Percentiles rank a stretch among this genome's conserved stretches.
phyloP scores from a whole-genome alignment of 306 rosid genomes.

The Prunus padus region DNA sequence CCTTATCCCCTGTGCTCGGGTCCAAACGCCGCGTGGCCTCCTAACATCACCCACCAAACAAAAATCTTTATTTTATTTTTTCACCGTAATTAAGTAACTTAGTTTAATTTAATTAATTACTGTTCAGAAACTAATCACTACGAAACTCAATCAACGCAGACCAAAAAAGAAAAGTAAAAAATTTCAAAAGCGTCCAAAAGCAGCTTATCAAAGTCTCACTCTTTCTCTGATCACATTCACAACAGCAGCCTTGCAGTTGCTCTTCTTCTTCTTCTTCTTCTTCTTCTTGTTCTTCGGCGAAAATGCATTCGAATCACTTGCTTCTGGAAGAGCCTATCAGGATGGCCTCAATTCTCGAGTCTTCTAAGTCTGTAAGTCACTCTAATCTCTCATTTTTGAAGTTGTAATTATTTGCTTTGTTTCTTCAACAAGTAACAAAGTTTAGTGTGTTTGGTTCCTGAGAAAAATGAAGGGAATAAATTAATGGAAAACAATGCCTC shows the following conservation, averaged over 20 bases:
- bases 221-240: background rate
- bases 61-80: background rate
- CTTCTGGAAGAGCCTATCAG: conserved; percentile 82
- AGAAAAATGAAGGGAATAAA: background rate
- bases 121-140: background rate
- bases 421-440: background rate
- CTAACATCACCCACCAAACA: background rate
- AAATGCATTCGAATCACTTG: conserved; percentile 62
- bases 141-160: background rate
- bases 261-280: background rate
- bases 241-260: background rate
- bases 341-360: conserved; percentile 79
- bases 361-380: conserved; percentile 67
- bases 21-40: conserved; percentile 6
- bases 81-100: background rate
- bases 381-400: background rate
- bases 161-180: background rate
- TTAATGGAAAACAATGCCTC: background rate
- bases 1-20: background rate
- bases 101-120: background rate
- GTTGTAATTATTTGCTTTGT: background rate
- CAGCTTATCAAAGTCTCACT: background rate
- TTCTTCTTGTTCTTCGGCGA: background rate
- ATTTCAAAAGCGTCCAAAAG: background rate
- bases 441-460: conserved; percentile 10